phyloP scores from a whole-genome alignment of 805 yeast species.

The Barnettozyma populi region DNA sequence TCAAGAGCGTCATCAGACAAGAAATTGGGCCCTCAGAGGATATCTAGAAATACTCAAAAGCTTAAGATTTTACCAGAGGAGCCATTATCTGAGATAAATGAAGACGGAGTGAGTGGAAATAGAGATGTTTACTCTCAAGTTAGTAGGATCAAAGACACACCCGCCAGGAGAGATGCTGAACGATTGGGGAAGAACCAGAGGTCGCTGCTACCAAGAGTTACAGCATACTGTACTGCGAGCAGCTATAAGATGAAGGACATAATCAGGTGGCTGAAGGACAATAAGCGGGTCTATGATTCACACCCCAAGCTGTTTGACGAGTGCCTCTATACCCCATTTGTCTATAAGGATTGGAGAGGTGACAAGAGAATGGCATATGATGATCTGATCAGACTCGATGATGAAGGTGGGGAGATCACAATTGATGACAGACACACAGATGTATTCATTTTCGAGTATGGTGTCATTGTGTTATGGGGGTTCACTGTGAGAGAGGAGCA shows the following conservation, averaged over 20 bases:
- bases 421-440: constrained; percentile 74
- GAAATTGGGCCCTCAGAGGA: constrained; percentile 66
- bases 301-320: constrained; percentile 90
- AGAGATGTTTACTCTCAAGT: constrained; percentile 79
- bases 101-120: constrained; percentile 11
- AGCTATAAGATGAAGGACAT: constrained; percentile 86
- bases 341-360: constrained; percentile 71
- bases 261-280: constrained; percentile 76
- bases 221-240: constrained; percentile 95
- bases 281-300: constrained; percentile 66
- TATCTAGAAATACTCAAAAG: constrained; percentile 69
- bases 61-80: constrained; percentile 66
- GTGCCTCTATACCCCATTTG: constrained; percentile 89
- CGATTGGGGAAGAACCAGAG: constrained; percentile 74
- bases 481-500: constrained; percentile 78
- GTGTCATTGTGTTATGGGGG: constrained; percentile 98
- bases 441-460: constrained; percentile 88
- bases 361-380: constrained; percentile 39
- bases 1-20: constrained; percentile 15
- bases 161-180: constrained; percentile 93
- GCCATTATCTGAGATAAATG: constrained; percentile 27
- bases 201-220: constrained; percentile 82
- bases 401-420: constrained; percentile 93
- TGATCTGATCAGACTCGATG: constrained; percentile 64
- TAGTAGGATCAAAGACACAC: constrained; percentile 72